Base-by-base conservation (phyloP, 139 green algal species). In the Chlamydomonas applanata region DNA sequence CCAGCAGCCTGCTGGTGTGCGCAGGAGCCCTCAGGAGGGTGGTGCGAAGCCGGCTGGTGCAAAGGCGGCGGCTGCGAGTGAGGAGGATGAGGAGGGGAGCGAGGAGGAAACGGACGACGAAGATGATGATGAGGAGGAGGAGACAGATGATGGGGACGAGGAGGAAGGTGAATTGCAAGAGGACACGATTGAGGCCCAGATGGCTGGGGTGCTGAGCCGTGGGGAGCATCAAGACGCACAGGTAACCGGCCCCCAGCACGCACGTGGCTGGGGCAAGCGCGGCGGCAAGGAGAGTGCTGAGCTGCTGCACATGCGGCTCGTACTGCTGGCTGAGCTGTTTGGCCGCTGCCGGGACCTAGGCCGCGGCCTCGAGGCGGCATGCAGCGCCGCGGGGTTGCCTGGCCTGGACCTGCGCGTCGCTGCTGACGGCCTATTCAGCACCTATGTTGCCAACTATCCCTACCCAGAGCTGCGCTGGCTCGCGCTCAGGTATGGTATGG, bases 91-190 rank as follows among this genome's bases (percentile, higher is more conserved):
- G 7, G 40, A 49, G 40, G 40, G 11, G 7, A 49, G 40, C 11
- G 40, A 49, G 40, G 40, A 49, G 59, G 59, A 36, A 35, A 35
- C 59, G 4, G 59, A 66, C 7, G 59, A 66, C 11, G 59, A 66
- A 14, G 59, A 66, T 19, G 62, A 69, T 2, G 62, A 69, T 3
- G 62, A 69, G 11, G 62, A 69, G 62, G 62, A 69, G 62, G 62
- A 19, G 62, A 32, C 36, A 32, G 62, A 25, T 16, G 62, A 27
- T 29, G 62, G 5, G 62, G 62, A 69, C n/a, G 62, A 20, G 9
- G n/a, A 35, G 53, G 13, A 16, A 54, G 45, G 45, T 16, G 45
- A 16, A 16, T 54, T 13, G 45, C 16, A n/a, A n/a, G n/a, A n/a
- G n/a, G 53, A 61, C 14, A 30, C 53, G 20, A 14, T 66, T 35